Base-by-base conservation (phyloP, 345 rosid species). In the Citrus glauca region DNA sequence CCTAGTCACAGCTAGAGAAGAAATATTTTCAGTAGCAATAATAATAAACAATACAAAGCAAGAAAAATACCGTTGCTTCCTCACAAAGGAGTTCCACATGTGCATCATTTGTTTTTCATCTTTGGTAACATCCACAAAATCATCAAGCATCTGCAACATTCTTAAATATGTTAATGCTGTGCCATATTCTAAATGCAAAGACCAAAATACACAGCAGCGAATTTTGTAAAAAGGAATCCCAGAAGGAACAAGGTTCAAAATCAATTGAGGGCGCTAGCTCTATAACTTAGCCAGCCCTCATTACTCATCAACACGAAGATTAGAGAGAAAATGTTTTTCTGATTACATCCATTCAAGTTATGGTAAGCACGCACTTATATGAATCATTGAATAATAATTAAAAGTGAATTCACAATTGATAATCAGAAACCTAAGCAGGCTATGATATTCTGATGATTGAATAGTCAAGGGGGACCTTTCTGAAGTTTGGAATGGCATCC, bases 51-150 rank as follows among this genome's bases (percentile, higher is more conserved):
- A 25, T 9, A 7, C 13, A 40, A 70, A 37, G 27, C 5, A 63
- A 50, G 71, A 35, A 4, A 42, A 25, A 79, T 69, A 94, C 99
- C 98, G 89, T 79, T 97, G 99, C 84, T 94, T 97, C 80, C 99
- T 89, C 80, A 91, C 94, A 78, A 97, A 94, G 13, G 99, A 97
- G 85, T 94, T 97, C 99, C 99, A 97, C 83, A 94, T 73, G 84
- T 97, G 98, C 99, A 97, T 97, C 83, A 97, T 91, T 83, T 86
- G 96, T 85, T 91, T 97, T 89, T 97, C 98, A 82, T 94, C 96
- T 81, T 88, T 91, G 72, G 98, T 97, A 80, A 97, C 99, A 80
- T 97, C 99, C 60, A 94, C 98, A 68, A 97, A 94, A 87, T 97
- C 99, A 81, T 94, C 99, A 28, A 97, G 98, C 98, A 97, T 89